Evolutionary conservation across 163 green algal genomes (phyloP).

Genomic region (Chlamydomonas reinhardtii): DNA sequence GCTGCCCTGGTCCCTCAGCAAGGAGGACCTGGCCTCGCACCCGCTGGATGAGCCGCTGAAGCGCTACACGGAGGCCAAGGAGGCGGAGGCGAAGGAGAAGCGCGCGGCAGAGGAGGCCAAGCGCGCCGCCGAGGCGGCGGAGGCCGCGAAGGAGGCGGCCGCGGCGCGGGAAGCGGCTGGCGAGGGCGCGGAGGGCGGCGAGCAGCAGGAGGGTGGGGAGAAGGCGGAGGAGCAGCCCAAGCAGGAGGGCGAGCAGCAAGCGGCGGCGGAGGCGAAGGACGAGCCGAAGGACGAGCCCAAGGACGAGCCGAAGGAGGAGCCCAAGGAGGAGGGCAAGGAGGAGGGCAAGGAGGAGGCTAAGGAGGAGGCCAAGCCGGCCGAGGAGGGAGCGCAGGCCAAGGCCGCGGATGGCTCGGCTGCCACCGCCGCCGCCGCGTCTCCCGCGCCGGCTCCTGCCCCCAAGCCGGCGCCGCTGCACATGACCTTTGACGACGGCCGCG

Average conservation of each 20-base stretch:
- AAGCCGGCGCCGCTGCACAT: conserved; percentile 19
- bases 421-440: neutral
- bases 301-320: neutral
- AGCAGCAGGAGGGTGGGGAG: neutral
- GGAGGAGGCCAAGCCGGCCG: neutral
- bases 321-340: neutral
- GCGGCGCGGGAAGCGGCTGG: conserved; percentile 2
- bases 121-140: neutral
- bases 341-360: neutral
- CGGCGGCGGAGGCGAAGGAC: neutral
- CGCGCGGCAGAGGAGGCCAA: conserved; percentile 1
- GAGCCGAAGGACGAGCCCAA: neutral
- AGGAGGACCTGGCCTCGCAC: conserved; percentile 21
- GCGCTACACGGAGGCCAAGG: conserved; percentile 20
- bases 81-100: conserved; percentile 19
- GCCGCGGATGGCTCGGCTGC: neutral
- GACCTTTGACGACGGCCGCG: conserved; percentile 32
- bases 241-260: neutral
- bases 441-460: neutral
- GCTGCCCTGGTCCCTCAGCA: conserved; percentile 57
- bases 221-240: neutral
- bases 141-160: neutral
- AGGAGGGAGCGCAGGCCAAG: too few species aligned
- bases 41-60: conserved; percentile 34
- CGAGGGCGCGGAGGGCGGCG: neutral